These are phyloP conservation scores for Tirmania nivea DNA, from an alignment of 495 filamentous ascomycete genomes.

Conservation along the genomic window DNA sequence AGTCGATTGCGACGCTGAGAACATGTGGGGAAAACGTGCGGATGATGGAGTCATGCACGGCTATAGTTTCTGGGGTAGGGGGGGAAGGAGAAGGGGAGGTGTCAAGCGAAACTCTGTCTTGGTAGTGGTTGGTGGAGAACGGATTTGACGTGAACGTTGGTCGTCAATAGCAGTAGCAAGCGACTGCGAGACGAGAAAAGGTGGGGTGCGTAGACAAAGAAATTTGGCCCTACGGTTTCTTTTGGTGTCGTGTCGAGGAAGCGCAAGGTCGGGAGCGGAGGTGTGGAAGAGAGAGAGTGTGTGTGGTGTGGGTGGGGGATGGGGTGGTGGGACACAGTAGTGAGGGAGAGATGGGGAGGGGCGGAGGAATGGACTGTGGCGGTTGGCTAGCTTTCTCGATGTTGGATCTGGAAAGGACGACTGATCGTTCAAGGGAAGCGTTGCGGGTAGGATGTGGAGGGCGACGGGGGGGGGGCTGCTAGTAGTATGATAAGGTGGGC, in stretches of 20 bases:
- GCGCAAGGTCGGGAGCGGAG: neutral
- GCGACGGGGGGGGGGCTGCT: neutral
- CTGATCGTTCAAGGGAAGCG: neutral
- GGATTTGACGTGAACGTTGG: neutral
- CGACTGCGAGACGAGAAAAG: neutral
- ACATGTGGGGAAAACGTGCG: slow-evolving; percentile 14
- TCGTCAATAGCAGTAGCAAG: too few relatives aligned
- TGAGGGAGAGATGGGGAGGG: neutral
- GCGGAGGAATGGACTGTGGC: neutral
- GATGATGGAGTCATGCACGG: slow-evolving; percentile 16
- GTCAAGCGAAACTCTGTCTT: neutral
- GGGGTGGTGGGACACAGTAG: neutral
- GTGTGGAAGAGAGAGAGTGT: neutral
- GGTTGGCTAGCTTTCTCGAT: too few relatives aligned
- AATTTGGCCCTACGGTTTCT: neutral
- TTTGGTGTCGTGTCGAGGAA: neutral
- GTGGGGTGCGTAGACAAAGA: neutral
- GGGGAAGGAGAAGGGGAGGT: neutral
- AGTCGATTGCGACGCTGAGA: slow-evolving; percentile 34
- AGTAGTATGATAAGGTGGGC: neutral
- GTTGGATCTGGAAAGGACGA: neutral
- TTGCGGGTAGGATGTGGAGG: neutral
- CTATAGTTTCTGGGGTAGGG: neutral
- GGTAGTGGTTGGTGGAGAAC: neutral
- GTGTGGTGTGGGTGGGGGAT: neutral